Conservation (phyloP, 2,329 filamentous ascomycete species). For the Plectosphaerella sp. region DNA sequence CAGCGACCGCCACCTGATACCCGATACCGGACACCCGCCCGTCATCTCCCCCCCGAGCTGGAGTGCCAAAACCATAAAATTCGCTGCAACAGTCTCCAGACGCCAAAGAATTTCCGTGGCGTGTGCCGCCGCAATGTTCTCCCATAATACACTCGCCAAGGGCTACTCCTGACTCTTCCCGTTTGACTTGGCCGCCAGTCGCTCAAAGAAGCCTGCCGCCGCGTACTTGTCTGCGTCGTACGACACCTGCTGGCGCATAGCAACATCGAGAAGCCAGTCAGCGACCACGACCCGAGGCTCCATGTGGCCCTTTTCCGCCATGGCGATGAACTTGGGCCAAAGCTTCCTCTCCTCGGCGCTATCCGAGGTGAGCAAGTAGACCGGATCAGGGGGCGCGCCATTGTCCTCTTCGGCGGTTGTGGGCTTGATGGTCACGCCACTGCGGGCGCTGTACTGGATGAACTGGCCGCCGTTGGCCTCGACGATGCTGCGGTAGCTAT, state of each 20-base stretch:
- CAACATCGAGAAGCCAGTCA: conserved; percentile 87
- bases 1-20: background rate
- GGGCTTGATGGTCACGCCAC: conserved; percentile 62
- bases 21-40: background rate
- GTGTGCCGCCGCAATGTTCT: too few species aligned
- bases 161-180: too few species aligned
- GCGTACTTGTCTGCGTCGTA: conserved; percentile 58
- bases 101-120: too few species aligned
- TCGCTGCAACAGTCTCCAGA: too few species aligned
- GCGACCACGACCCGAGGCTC: conserved; percentile 74
- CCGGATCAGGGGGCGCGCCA: conserved; percentile 59
- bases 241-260: conserved; percentile 80
- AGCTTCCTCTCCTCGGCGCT: conserved; percentile 64
- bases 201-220: conserved; percentile 36
- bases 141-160: conserved; percentile 6
- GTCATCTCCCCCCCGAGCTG: too few species aligned
- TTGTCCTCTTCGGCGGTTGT: conserved; percentile 59
- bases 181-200: conserved; percentile 1
- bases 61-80: too few species aligned
- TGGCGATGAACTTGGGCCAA: conserved; percentile 75
- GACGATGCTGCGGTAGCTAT: conserved; percentile 82
- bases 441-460: conserved; percentile 69
- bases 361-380: conserved; percentile 76
- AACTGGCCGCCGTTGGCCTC: conserved; percentile 85
- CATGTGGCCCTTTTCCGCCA: conserved; percentile 76